These are phyloP conservation scores for Sordariomycetes sp. DNA, from an alignment of 2,329 filamentous ascomycete genomes.

Conservation along the genomic window DNA sequence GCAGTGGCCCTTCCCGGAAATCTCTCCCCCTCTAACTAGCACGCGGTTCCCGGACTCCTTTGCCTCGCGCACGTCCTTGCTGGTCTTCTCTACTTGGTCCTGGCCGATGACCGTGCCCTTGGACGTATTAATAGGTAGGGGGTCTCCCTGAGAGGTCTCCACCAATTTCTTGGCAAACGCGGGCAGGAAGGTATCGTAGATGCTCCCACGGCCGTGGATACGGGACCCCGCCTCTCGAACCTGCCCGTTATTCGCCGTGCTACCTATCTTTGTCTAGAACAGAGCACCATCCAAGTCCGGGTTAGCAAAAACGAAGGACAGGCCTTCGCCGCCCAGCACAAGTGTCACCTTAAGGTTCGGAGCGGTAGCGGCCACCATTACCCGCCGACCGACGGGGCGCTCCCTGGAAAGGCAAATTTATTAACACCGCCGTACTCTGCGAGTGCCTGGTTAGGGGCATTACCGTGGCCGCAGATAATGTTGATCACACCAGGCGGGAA, in stretches of 20 bases:
- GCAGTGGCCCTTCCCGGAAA: constrained; percentile 56
- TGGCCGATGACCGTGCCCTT: constrained; percentile 81
- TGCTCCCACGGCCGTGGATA: constrained; percentile 65
- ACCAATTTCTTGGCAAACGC: constrained; percentile 64
- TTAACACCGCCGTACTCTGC: constrained; percentile 62
- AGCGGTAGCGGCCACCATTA: constrained; percentile 81
- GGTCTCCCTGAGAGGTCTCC: constrained; percentile 64
- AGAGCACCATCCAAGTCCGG: constrained; percentile 82
- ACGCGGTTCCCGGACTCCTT: constrained; percentile 66
- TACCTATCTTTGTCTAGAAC: constrained; percentile 59
- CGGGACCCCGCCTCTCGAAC: constrained; percentile 88
- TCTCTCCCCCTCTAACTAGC: constrained; percentile 60
- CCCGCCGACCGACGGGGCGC: constrained; percentile 54
- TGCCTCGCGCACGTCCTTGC: constrained; percentile 71
- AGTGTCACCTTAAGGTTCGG: constrained; percentile 80
- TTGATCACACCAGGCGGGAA: constrained; percentile 89
- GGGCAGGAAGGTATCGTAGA: constrained; percentile 65
- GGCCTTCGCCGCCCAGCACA: constrained; percentile 89
- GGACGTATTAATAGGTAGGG: constrained; percentile 59
- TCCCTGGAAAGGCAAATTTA: constrained; percentile 94
- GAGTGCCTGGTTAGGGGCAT: constrained; percentile 65
- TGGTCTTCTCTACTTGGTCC: constrained; percentile 69
- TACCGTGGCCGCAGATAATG: constrained; percentile 57
- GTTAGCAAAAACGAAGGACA: constrained; percentile 95
- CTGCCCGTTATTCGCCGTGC: constrained; percentile 85